Percentiles rank a stretch among this genome's conserved stretches.
These are phyloP conservation scores for Scleromitrula shiraiana DNA, from an alignment of 2,329 filamentous ascomycete genomes.

Conservation along the genomic window DNA sequence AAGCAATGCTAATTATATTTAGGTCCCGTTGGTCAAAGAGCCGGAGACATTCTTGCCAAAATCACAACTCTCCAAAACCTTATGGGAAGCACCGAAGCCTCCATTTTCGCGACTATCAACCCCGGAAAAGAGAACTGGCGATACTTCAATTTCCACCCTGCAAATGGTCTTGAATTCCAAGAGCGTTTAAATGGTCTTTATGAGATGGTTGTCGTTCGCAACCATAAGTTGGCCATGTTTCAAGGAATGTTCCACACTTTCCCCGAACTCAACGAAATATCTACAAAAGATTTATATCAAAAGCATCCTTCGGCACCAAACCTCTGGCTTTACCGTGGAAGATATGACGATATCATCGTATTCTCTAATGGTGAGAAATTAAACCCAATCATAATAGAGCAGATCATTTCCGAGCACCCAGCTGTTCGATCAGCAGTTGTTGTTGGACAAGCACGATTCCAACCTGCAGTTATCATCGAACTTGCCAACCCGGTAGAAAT, in stretches of 20 bases:
- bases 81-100: slow-evolving; percentile 6
- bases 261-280: slow-evolving; percentile 3
- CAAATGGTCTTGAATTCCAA: background rate
- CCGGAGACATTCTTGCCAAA: slow-evolving; percentile 4
- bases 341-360: slow-evolving; percentile 36
- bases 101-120: background rate
- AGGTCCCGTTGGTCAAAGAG: slow-evolving; percentile 1
- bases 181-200: background rate
- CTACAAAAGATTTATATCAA: slow-evolving; percentile 1
- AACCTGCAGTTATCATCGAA: slow-evolving; percentile 13
- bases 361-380: slow-evolving; percentile 37
- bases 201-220: background rate
- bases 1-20: background rate
- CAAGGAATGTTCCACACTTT: slow-evolving; percentile 9
- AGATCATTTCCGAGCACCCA: background rate
- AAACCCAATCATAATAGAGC: slow-evolving; percentile 5
- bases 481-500: background rate
- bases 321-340: background rate
- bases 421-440: slow-evolving; percentile 3
- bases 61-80: slow-evolving; percentile 1
- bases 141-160: slow-evolving; percentile 3
- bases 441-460: slow-evolving; percentile 18
- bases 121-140: background rate
- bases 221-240: background rate
- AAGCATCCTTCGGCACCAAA: slow-evolving; percentile 1